A percentile compares a stretch with the other conserved stretches of the same genome.
Evolutionary conservation across 805 yeast genomes (phyloP).

Genomic region (Candida boidinii): DNA sequence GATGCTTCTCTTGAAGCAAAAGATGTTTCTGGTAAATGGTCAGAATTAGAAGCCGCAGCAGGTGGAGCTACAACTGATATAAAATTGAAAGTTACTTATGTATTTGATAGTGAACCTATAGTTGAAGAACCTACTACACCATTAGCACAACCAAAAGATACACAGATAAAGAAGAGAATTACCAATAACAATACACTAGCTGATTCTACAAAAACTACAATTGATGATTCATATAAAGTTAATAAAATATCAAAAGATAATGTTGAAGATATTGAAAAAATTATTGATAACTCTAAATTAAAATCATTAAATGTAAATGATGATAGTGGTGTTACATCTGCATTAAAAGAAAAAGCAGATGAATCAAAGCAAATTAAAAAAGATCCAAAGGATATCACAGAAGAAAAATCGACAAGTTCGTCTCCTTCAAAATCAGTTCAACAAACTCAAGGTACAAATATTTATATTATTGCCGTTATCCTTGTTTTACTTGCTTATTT

Average conservation of each 20-base stretch:
- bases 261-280: slow-evolving; percentile 2
- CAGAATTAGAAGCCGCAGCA: slow-evolving; percentile 55
- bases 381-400: slow-evolving; percentile 1
- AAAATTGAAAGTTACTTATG: slow-evolving; percentile 24
- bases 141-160: slow-evolving; percentile 10
- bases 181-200: too few species aligned
- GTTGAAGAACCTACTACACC: slow-evolving; percentile 19
- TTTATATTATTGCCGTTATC: slow-evolving; percentile 12
- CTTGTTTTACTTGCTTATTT: slow-evolving; percentile 13
- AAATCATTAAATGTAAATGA: background rate
- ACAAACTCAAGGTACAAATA: slow-evolving; percentile 5
- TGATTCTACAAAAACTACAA: slow-evolving; percentile 8
- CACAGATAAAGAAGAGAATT: too few species aligned
- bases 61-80: slow-evolving; percentile 15
- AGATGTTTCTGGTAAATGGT: slow-evolving; percentile 63
- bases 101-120: slow-evolving; percentile 22
- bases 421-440: slow-evolving; percentile 3
- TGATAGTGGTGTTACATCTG: background rate
- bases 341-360: background rate
- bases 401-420: too few species aligned
- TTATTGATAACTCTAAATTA: slow-evolving; percentile 1
- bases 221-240: slow-evolving; percentile 6
- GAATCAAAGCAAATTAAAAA: background rate
- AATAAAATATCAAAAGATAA: slow-evolving; percentile 1
- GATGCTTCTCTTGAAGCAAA: slow-evolving; percentile 47